These are phyloP conservation scores for Stellera chamaejasme DNA, from an alignment of 345 rosid genomes.

Conservation along the genomic window DNA sequence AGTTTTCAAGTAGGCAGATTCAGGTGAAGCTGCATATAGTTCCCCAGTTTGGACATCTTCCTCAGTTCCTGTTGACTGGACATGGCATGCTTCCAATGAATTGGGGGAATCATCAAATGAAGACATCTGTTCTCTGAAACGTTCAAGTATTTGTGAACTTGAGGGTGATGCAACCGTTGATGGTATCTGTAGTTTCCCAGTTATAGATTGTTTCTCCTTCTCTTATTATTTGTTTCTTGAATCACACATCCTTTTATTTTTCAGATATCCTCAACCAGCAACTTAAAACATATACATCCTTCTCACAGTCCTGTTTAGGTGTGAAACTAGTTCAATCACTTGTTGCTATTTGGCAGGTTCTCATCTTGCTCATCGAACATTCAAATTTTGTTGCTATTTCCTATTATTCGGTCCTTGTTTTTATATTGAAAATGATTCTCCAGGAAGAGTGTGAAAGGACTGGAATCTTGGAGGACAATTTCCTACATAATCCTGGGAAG, in stretches of 20 bases:
- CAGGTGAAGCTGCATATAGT: slow-evolving; percentile 29
- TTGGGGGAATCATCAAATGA: slow-evolving; percentile 32
- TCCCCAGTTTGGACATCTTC: slow-evolving; percentile 63
- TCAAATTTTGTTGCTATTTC: slow-evolving; percentile 2
- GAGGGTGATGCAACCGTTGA: slow-evolving; percentile 77
- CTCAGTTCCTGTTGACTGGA: slow-evolving; percentile 75
- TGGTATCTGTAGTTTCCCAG: slow-evolving; percentile 39
- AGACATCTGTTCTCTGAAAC: slow-evolving; percentile 30
- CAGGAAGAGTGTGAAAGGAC: slow-evolving; percentile 91
- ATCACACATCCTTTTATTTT: slow-evolving; percentile 14
- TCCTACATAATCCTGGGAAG: slow-evolving; percentile 62
- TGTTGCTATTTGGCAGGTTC: slow-evolving; percentile 97
- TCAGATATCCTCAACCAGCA: slow-evolving; percentile 83
- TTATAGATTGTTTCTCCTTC: not conserved
- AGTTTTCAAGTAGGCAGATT: slow-evolving; percentile 51
- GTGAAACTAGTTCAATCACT: slow-evolving; percentile 94
- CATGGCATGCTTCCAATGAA: slow-evolving; percentile 48
- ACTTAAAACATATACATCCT: slow-evolving; percentile 47
- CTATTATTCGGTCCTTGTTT: slow-evolving; percentile 13
- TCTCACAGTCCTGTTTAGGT: slow-evolving; percentile 68
- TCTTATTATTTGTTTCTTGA: slow-evolving; percentile 10
- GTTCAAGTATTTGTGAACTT: slow-evolving; percentile 81
- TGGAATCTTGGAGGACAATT: slow-evolving; percentile 41
- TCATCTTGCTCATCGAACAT: slow-evolving; percentile 11
- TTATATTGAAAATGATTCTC: slow-evolving; percentile 13